Percentiles rank a stretch among this genome's conserved stretches.
These are phyloP conservation scores for Fusarium nurragi DNA, from an alignment of 2,329 filamentous ascomycete genomes.

Conservation along the genomic window DNA sequence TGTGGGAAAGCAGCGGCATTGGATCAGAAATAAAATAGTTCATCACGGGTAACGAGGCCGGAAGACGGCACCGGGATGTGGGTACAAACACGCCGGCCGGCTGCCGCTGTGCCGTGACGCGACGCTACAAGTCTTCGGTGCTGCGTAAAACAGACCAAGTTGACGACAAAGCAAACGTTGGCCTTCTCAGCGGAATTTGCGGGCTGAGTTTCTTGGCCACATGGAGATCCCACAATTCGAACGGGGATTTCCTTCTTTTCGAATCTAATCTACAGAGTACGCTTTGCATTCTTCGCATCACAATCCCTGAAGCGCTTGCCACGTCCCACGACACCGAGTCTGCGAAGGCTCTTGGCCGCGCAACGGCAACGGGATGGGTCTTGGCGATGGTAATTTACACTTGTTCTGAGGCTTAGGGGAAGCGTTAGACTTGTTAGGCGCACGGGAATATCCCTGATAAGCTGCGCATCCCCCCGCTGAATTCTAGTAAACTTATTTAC, in stretches of 20 bases:
- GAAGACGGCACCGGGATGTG: constrained; percentile 39
- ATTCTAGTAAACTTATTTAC: not conserved
- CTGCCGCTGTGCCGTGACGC: constrained; percentile 11
- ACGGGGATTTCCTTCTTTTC: constrained; percentile 12
- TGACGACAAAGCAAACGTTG: not conserved
- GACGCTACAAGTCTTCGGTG: not conserved
- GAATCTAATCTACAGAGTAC: not conserved
- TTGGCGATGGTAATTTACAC: constrained; percentile 19
- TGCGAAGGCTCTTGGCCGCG: constrained; percentile 26
- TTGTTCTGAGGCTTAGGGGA: constrained; percentile 5
- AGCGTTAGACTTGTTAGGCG: not conserved
- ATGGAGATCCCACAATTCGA: constrained; percentile 13
- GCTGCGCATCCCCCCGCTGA: not conserved
- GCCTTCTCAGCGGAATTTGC: not conserved
- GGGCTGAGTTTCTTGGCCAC: constrained; percentile 13
- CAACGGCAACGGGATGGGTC: constrained; percentile 20
- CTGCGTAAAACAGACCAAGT: constrained; percentile 7
- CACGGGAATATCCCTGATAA: constrained; percentile 16
- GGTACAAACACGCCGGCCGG: constrained; percentile 12
- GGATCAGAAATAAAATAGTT: constrained; percentile 1
- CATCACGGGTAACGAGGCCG: constrained; percentile 27
- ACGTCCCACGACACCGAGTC: constrained; percentile 25
- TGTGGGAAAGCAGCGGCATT: not conserved
- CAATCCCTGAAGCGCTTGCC: constrained; percentile 8
- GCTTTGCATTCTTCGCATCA: not conserved